Percentiles rank a stretch among this genome's conserved stretches.
These are phyloP conservation scores for Medicago ruthenica DNA, from an alignment of 306 rosid genomes.

Conservation along the genomic window DNA sequence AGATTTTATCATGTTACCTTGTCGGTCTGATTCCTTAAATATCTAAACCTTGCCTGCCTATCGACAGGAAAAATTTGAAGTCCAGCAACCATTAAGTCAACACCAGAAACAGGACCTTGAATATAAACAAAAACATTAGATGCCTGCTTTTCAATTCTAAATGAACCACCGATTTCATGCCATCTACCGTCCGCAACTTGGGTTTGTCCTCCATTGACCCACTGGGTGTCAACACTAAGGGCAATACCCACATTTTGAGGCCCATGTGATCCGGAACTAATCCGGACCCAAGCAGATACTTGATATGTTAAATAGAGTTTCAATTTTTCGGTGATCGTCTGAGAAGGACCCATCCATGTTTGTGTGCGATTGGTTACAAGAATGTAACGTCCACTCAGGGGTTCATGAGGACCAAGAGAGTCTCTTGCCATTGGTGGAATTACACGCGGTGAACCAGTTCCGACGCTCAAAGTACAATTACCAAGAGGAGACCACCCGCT, in stretches of 20 bases:
- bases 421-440: slow-evolving; percentile 98
- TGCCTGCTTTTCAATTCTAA: slow-evolving; percentile 89
- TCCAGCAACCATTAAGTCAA: slow-evolving; percentile 88
- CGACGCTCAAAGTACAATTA: slow-evolving; percentile 74
- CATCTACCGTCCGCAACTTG: slow-evolving; percentile 66
- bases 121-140: slow-evolving; percentile 81
- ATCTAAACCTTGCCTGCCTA: slow-evolving; percentile 72
- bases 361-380: slow-evolving; percentile 85
- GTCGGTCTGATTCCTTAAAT: slow-evolving; percentile 72
- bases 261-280: slow-evolving; percentile 68
- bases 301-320: slow-evolving; percentile 82
- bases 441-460: slow-evolving; percentile 78
- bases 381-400: slow-evolving; percentile 73
- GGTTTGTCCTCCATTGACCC: slow-evolving; percentile 93
- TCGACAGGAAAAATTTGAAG: slow-evolving; percentile 92
- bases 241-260: slow-evolving; percentile 79
- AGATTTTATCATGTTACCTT: slow-evolving; percentile 58
- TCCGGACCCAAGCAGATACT: slow-evolving; percentile 90
- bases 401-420: slow-evolving; percentile 77
- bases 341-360: slow-evolving; percentile 98
- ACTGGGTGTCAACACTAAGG: slow-evolving; percentile 78
- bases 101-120: slow-evolving; percentile 87
- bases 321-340: slow-evolving; percentile 80
- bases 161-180: slow-evolving; percentile 95
- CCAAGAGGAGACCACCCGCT: slow-evolving; percentile 92